A percentile compares a stretch with the other conserved stretches of the same genome.
phyloP scores from a whole-genome alignment of 768 basidiomycete species.

The Amanita phalloides region DNA sequence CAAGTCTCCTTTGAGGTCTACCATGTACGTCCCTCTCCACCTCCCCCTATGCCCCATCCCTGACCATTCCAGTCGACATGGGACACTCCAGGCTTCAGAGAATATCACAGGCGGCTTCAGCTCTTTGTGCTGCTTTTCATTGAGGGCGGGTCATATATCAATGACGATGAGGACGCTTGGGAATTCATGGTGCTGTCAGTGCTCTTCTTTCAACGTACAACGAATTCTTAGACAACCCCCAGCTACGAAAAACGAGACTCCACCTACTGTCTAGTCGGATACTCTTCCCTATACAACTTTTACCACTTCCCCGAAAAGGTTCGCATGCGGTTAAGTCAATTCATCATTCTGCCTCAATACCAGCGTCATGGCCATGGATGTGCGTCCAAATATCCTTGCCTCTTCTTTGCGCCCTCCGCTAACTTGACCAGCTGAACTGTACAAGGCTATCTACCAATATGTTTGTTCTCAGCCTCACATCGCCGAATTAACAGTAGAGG shows the following conservation, averaged over 20 bases:
- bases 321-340: constrained; percentile 87
- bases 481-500: constrained; percentile 94
- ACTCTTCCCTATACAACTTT: constrained; percentile 91
- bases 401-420: too few species aligned
- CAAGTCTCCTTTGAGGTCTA: constrained; percentile 60
- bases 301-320: constrained; percentile 91
- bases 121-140: constrained; percentile 91
- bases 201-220: neutral
- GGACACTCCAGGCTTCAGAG: constrained; percentile 78
- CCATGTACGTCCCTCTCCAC: constrained; percentile 47
- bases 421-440: constrained; percentile 59
- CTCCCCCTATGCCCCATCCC: neutral
- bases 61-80: constrained; percentile 53
- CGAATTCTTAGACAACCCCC: constrained; percentile 2
- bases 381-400: constrained; percentile 25
- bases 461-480: constrained; percentile 54
- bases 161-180: constrained; percentile 90
- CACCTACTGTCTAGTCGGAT: constrained; percentile 90
- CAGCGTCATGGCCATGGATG: constrained; percentile 88
- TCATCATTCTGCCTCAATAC: constrained; percentile 85
- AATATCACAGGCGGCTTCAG: constrained; percentile 90
- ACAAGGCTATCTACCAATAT: constrained; percentile 75
- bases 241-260: constrained; percentile 78
- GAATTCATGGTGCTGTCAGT: constrained; percentile 84
- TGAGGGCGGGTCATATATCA: constrained; percentile 91